Evolutionary conservation across 1,284 basidiomycete species (phyloP).

Genomic region (Tremellales sp.): DNA sequence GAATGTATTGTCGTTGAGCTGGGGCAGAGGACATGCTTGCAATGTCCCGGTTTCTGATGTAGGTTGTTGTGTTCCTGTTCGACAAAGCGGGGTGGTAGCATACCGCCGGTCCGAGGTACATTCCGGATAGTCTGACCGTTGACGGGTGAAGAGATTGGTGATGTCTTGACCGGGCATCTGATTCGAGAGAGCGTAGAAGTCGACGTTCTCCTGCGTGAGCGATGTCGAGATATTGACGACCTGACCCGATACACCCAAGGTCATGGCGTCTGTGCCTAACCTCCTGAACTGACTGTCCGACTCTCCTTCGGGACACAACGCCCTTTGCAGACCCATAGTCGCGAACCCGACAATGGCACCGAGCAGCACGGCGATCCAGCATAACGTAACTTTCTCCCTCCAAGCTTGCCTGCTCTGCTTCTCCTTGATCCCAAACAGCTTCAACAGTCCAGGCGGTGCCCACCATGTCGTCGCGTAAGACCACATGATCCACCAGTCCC

Average conservation of each 20-base stretch:
- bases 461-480: slow-evolving; percentile 80
- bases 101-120: slow-evolving; percentile 64
- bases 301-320: slow-evolving; percentile 69
- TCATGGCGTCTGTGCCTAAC: slow-evolving; percentile 50
- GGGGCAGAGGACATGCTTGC: slow-evolving; percentile 60
- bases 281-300: slow-evolving; percentile 23
- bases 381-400: slow-evolving; percentile 95
- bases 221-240: slow-evolving; percentile 71
- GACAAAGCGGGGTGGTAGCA: slow-evolving; percentile 72
- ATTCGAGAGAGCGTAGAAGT: slow-evolving; percentile 60
- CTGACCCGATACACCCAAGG: slow-evolving; percentile 72
- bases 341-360: slow-evolving; percentile 83
- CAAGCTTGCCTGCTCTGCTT: slow-evolving; percentile 79
- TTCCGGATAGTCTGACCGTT: slow-evolving; percentile 58
- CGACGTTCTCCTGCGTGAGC: slow-evolving; percentile 54
- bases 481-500: slow-evolving; percentile 77
- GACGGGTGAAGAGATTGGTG: slow-evolving; percentile 74
- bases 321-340: slow-evolving; percentile 90
- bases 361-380: slow-evolving; percentile 73
- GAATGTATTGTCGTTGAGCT: slow-evolving; percentile 60
- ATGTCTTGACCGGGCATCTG: slow-evolving; percentile 76
- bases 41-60: slow-evolving; percentile 18
- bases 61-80: slow-evolving; percentile 37
- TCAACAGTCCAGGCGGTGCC: slow-evolving; percentile 75
- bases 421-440: slow-evolving; percentile 73